Evolutionary conservation across 192 early-diverging fungal species (phyloP).

Genomic region (Bifiguratus adelaidae): DNA sequence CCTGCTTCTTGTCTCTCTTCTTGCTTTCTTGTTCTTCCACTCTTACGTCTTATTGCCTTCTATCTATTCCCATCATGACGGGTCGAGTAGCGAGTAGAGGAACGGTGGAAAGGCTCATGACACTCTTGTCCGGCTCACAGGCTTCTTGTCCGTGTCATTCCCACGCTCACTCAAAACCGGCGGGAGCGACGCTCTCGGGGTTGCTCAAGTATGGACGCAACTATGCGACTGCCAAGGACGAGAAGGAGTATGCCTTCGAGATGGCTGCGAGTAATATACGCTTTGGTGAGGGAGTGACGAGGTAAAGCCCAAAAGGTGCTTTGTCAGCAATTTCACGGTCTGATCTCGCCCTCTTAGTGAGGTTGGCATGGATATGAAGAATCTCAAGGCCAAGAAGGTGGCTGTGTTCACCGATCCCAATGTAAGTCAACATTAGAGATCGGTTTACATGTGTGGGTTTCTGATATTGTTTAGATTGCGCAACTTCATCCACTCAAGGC

Average conservation of each 20-base stretch:
- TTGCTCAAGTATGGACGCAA: constrained; percentile 21
- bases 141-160: constrained; percentile 19
- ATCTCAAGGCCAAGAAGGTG: constrained; percentile 73
- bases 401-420: constrained; percentile 77
- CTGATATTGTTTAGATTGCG: constrained; percentile 32
- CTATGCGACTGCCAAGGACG: constrained; percentile 19
- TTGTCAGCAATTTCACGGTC: background rate
- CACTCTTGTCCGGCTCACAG: constrained; percentile 9
- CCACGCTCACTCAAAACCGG: constrained; percentile 16
- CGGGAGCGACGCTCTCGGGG: constrained; percentile 6
- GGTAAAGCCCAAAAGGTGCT: constrained; percentile 8
- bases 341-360: no score
- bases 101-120: constrained; percentile 16
- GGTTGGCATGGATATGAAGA: constrained; percentile 73
- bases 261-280: constrained; percentile 87
- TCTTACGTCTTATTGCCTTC: no score
- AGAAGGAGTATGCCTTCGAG: constrained; percentile 64
- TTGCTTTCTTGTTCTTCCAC: no score
- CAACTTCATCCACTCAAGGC: constrained; percentile 66
- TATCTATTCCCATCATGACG: no score
- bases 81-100: no score
- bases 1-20: no score
- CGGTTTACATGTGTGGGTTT: no score
- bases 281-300: constrained; percentile 73
- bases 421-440: constrained; percentile 18